Evolutionary conservation across 2,329 filamentous ascomycete species (phyloP).

Genomic region (Parascedosporium putredinis): DNA sequence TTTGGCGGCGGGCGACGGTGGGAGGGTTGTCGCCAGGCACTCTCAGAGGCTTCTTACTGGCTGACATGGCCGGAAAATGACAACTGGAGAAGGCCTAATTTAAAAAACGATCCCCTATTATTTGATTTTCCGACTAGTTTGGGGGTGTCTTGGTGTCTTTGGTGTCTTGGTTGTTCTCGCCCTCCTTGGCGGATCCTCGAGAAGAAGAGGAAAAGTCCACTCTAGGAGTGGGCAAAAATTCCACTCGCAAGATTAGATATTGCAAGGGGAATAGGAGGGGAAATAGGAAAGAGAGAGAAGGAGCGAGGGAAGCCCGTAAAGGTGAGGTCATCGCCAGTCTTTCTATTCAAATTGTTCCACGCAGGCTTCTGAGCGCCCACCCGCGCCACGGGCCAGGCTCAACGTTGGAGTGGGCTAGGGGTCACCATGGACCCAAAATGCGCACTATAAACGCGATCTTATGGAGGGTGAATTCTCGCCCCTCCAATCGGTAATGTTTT

Average conservation of each 20-base stretch:
- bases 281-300: not conserved
- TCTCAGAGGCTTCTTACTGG: slow-evolving; percentile 8
- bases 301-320: not conserved
- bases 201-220: not conserved
- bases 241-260: too few relatives aligned
- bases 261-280: not conserved
- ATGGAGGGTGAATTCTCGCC: not conserved
- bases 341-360: not conserved
- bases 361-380: not conserved
- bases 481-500: not conserved
- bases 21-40: not conserved
- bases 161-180: too few relatives aligned
- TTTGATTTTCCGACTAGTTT: too few relatives aligned
- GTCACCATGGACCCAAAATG: too few relatives aligned
- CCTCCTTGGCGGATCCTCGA: not conserved
- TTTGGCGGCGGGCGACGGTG: slow-evolving; percentile 2
- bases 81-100: not conserved
- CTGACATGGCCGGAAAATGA: slow-evolving; percentile 10
- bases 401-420: too few relatives aligned
- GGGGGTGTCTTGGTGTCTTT: too few relatives aligned
- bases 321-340: not conserved
- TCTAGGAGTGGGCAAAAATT: not conserved
- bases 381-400: not conserved
- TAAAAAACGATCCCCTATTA: not conserved
- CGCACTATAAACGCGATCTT: not conserved